Percentiles rank a stretch among this genome's conserved stretches.
phyloP scores from a whole-genome alignment of 2,329 filamentous ascomycete genomes.

The Septoria linicola region DNA sequence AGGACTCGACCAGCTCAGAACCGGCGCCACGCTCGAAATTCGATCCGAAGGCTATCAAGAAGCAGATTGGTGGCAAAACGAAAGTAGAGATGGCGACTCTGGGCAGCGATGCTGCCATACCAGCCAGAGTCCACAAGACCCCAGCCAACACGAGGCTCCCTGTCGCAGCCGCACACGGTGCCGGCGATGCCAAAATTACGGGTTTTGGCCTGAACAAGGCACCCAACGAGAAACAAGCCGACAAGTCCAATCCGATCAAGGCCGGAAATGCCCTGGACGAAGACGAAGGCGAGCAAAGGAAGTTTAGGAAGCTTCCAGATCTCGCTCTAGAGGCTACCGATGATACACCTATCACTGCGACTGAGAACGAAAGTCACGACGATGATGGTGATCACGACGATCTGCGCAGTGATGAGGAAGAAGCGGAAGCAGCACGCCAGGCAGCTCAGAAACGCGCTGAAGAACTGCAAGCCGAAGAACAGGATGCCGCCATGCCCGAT shows the following conservation, averaged over 20 bases:
- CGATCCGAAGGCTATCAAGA: slow-evolving; percentile 80
- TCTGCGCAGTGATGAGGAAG: slow-evolving; percentile 81
- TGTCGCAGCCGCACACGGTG: slow-evolving; percentile 6
- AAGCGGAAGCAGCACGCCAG: slow-evolving; percentile 78
- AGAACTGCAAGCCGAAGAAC: slow-evolving; percentile 44
- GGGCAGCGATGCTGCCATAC: slow-evolving; percentile 55
- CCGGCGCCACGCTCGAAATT: slow-evolving; percentile 72
- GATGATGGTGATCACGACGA: slow-evolving; percentile 65
- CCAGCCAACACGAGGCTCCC: slow-evolving; percentile 42
- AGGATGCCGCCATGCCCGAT: slow-evolving; percentile 50
- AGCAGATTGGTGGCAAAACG: slow-evolving; percentile 62
- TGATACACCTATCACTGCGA: slow-evolving; percentile 49
- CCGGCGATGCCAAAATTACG: slow-evolving; percentile 63
- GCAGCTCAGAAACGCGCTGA: slow-evolving; percentile 73
- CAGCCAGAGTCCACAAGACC: slow-evolving; percentile 31
- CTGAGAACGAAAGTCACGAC: slow-evolving; percentile 49
- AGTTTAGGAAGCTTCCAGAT: slow-evolving; percentile 84
- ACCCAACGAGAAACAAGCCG: slow-evolving; percentile 54
- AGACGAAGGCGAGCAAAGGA: slow-evolving; percentile 81
- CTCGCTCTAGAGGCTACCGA: slow-evolving; percentile 59
- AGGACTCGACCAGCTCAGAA: slow-evolving; percentile 6
- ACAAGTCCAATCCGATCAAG: slow-evolving; percentile 66
- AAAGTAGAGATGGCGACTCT: slow-evolving; percentile 54
- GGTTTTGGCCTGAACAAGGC: slow-evolving; percentile 79
- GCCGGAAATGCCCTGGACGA: slow-evolving; percentile 77